Conservation (phyloP, 345 rosid species). For the Laguncularia racemosa region DNA sequence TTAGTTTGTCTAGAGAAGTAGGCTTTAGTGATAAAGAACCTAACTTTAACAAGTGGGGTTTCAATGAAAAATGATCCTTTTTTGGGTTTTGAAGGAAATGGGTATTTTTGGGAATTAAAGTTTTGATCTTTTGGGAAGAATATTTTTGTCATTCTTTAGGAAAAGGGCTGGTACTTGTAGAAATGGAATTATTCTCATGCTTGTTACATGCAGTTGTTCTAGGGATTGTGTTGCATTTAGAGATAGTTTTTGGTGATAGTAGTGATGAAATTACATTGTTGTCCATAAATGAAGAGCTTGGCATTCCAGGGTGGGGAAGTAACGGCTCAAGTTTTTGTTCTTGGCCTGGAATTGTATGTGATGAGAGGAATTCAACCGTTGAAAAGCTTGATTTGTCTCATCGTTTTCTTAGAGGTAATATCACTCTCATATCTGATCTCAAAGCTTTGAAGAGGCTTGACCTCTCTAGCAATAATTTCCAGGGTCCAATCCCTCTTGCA, state of each 20-base stretch:
- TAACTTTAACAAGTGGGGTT: too few relatives aligned
- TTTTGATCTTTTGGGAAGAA: too few relatives aligned
- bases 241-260: slow-evolving; percentile 21
- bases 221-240: slow-evolving; percentile 46
- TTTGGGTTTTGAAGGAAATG: too few relatives aligned
- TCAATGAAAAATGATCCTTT: too few relatives aligned
- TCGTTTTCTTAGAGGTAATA: slow-evolving; percentile 74
- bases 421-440: slow-evolving; percentile 60
- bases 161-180: not conserved
- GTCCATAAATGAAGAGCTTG: slow-evolving; percentile 62
- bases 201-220: slow-evolving; percentile 32
- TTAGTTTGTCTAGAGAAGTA: too few relatives aligned
- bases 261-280: slow-evolving; percentile 51
- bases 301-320: slow-evolving; percentile 74
- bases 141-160: not conserved
- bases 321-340: slow-evolving; percentile 61
- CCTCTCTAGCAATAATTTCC: slow-evolving; percentile 58
- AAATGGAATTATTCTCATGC: slow-evolving; percentile 37
- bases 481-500: slow-evolving; percentile 60
- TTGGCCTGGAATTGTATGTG: slow-evolving; percentile 73
- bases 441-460: slow-evolving; percentile 57
- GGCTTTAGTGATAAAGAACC: too few relatives aligned
- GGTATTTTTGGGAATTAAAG: too few relatives aligned
- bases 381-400: slow-evolving; percentile 72
- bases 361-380: slow-evolving; percentile 52